Evolutionary conservation across 177 flowering plant genomes (phyloP), one percentile per base, ranked within the genome.

Genomic region (Vitis hybrid): DNA sequence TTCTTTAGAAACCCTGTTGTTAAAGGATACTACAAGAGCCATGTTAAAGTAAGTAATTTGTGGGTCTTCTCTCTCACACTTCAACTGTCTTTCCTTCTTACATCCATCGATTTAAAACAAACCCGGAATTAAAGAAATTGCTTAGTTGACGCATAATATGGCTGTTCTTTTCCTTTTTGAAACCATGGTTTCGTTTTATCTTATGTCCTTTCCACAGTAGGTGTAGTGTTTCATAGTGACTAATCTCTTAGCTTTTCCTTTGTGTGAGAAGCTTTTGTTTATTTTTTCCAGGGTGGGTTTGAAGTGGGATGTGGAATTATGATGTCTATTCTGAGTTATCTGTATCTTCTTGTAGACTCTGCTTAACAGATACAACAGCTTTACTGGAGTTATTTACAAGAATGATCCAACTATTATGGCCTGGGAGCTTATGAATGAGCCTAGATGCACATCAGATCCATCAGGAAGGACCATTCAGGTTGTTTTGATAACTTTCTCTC

Each of bases 391-490:
- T 59, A 78, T 80, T 59, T 91, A 94, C 87, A 94, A 90, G 74
- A 89, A 92, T 88, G 99, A 92, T 60, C 86, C 97, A 48, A 91
- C 97, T 58, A 92, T 94, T 62, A 89, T 94, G 91, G 92, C 98
- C 2, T 94, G 99, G 98, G 97, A 94, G 84, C 97, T 94, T 15
- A 92, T 94, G 88, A 94, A 94, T 87, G 99, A 94, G 79, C 97
- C 97, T 1, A 84, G 99, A 78, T 90, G 97, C 82, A 70, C 83
- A 55, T 88, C 95, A 51, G 97, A 94, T 85, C 82, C 88, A 61
- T 91, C 97, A 26, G 97, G 97, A 63, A 86, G 84, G 64, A 89
- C 96, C 64, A 82, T 91, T 75, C 97, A 92, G 98, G 97, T 90
- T 18, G 55, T 13, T 64, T 14, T 26, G 1, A 8, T 31, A 45